Conservation (phyloP, 2,329 filamentous ascomycete genomes). For the Incumbomyces delicatus region DNA sequence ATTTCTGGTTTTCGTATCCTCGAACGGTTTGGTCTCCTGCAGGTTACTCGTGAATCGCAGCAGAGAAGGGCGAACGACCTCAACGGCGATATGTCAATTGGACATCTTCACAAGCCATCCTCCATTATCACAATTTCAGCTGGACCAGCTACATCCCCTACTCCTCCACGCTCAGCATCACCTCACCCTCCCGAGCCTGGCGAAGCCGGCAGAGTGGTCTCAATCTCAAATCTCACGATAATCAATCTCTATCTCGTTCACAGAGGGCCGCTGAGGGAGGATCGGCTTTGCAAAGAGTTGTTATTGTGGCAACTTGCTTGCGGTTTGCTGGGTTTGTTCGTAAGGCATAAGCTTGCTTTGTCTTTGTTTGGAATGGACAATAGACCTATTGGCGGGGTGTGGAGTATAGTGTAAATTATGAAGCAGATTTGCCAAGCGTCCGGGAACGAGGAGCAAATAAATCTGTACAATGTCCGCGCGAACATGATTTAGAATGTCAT, state of each 20-base stretch:
- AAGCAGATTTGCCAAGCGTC: too few relatives aligned
- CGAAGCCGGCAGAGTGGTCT: conserved; percentile 52
- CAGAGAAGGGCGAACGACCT: conserved; percentile 45
- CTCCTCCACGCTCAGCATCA: conserved; percentile 2
- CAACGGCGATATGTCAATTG: not conserved
- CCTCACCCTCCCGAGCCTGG: not conserved
- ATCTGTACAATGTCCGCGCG: too few relatives aligned
- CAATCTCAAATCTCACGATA: conserved; percentile 84
- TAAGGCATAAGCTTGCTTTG: conserved; percentile 75
- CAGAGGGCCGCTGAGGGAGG: conserved; percentile 83
- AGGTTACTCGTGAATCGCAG: conserved; percentile 40
- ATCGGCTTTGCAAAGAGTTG: conserved; percentile 69
- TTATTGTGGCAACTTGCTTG: conserved; percentile 65
- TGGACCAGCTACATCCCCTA: not conserved
- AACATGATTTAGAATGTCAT: too few relatives aligned
- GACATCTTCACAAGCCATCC: conserved; percentile 1
- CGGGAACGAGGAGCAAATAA: too few relatives aligned
- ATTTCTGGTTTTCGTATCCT: conserved; percentile 60
- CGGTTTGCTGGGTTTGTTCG: conserved; percentile 74
- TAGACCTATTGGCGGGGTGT: conserved; percentile 19
- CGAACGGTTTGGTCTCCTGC: conserved; percentile 56
- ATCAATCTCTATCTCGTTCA: conserved; percentile 95
- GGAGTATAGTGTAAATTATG: conserved; percentile 1
- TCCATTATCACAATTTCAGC: conserved; percentile 1
- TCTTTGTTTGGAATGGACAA: conserved; percentile 90